Base-by-base conservation (phyloP, 75 land plant species). In the Pinus tabuliformis region DNA sequence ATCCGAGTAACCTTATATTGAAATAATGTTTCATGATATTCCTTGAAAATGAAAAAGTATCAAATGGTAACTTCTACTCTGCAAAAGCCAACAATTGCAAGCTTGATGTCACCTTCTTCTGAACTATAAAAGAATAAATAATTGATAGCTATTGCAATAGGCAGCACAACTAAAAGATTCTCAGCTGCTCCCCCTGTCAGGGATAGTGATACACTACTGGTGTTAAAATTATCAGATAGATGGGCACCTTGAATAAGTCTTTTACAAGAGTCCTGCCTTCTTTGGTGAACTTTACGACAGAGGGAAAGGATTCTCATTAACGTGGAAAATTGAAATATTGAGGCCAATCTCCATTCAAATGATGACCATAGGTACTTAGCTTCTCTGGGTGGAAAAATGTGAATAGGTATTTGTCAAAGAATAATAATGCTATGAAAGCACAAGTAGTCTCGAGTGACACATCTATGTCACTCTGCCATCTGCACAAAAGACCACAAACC, bases 61-160 rank as follows among this genome's bases (percentile, higher is more conserved):
- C 2, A 66, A 14, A 3, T 18, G 18, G 45, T 37, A 20, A 39
- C 42, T 39, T 39, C 6, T 16, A 36, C 42, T 66, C 20, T 49
- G 54, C 54, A 49, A 66, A 39, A 66, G 71, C 49, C 30, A 66
- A 49, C 71, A 39, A 16, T 37, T 39, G 71, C 71, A 6, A 66
- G 45, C 49, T 37, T 16, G 39, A 66, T n/a, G n/a, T 39, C 17
- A 63, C 39, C 26, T 63, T 36, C 20, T 3, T 28, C 17, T 63
- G 66, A 33, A 15, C 11, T 28, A 62, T 62, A 24, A 62, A 24
- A 24, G 24, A 28, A 26, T 62, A 28, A 14, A 26, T 28, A 62
- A 62, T 28, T 62, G 24, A 11, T n/a, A 9, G 9, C 28, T 62
- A 62, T 26, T 13, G 11, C 64, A 24, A 42, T n/a, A 42, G 22